These are phyloP conservation scores for Oryza meridionalis DNA, from an alignment of 176 grass and related monocot genomes.

Conservation along the genomic window DNA sequence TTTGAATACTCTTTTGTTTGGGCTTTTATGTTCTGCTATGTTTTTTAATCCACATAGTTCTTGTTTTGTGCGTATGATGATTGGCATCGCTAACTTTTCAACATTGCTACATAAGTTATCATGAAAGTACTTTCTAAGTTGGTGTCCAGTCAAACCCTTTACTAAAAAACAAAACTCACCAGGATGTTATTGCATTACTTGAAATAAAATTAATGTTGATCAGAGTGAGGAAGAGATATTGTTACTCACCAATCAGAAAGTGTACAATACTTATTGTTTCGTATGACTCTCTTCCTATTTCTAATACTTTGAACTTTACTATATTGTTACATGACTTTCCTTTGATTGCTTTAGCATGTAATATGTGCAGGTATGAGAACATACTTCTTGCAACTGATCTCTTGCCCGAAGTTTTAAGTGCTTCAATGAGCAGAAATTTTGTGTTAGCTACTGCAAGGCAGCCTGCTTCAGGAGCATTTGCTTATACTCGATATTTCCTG, in stretches of 20 bases:
- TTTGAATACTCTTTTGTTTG: slow-evolving; percentile 6
- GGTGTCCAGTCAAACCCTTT: neutral
- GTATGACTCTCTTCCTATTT: slow-evolving; percentile 1
- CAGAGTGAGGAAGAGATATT: neutral
- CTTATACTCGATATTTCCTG: slow-evolving; percentile 83
- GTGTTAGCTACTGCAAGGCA: slow-evolving; percentile 62
- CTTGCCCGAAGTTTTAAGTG: slow-evolving; percentile 85
- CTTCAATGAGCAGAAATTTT: slow-evolving; percentile 63
- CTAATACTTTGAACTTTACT: neutral
- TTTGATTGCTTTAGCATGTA: slow-evolving; percentile 15
- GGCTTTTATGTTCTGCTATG: neutral
- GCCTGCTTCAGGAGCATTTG: slow-evolving; percentile 62
- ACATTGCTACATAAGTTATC: neutral
- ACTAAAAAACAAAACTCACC: neutral
- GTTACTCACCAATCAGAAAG: neutral
- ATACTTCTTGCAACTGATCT: slow-evolving; percentile 80
- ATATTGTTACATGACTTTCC: slow-evolving; percentile 17
- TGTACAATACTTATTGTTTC: neutral
- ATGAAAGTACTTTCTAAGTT: neutral
- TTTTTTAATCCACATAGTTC: neutral
- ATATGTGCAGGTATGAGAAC: slow-evolving; percentile 71
- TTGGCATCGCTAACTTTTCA: neutral
- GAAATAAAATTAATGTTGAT: slow-evolving; percentile 22
- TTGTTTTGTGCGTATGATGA: neutral
- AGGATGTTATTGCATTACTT: neutral